A percentile compares a stretch with the other conserved stretches of the same genome.
Conservation (phyloP, 371 early-diverging fungal genomes). For the Mortierella sp. region DNA sequence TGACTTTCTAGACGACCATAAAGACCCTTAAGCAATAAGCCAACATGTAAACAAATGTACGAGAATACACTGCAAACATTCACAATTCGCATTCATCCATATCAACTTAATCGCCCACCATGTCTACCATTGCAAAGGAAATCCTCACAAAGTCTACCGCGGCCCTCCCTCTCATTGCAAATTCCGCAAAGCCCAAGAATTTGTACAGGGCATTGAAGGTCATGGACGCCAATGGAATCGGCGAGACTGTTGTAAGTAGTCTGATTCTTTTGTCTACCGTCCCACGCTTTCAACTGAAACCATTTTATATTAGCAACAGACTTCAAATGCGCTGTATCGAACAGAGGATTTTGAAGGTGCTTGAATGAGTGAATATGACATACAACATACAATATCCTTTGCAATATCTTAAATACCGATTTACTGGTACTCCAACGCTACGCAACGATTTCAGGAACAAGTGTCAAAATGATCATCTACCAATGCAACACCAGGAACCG, state of each 20-base stretch:
- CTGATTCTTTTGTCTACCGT: neutral
- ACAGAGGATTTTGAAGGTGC: neutral
- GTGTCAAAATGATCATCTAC: neutral
- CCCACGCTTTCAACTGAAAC: neutral
- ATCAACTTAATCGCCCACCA: conserved; percentile 10
- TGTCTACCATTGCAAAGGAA: conserved; percentile 57
- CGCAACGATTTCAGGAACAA: neutral
- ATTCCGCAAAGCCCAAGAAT: conserved; percentile 46
- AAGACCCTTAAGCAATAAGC: neutral
- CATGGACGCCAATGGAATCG: conserved; percentile 51
- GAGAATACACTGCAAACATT: neutral
- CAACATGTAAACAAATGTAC: neutral
- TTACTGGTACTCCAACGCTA: too few relatives aligned
- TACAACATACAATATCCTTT: too few relatives aligned
- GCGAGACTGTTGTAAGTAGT: conserved; percentile 53
- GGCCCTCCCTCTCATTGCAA: conserved; percentile 48
- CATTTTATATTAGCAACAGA: neutral
- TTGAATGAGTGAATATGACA: too few relatives aligned
- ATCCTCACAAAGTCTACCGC: conserved; percentile 50
- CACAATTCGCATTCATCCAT: neutral
- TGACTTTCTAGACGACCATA: neutral
- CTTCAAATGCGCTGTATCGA: neutral
- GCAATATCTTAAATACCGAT: neutral
- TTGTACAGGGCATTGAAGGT: conserved; percentile 53
- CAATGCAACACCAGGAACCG: neutral